These are phyloP conservation scores for Ottelia alismoides DNA, from an alignment of 106 monocot genomes.

Conservation along the genomic window DNA sequence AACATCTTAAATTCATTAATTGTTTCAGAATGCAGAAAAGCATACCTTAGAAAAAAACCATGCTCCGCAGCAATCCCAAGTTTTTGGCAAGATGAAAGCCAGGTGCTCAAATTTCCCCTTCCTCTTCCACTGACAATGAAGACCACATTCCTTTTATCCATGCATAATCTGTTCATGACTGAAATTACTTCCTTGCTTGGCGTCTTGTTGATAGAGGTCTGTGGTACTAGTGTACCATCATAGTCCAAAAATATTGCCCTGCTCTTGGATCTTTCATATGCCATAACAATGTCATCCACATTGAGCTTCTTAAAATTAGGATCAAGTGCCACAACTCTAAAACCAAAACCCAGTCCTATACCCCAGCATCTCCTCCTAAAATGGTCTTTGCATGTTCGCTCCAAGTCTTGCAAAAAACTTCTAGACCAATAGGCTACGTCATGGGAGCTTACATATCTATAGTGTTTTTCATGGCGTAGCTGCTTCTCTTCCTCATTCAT, in stretches of 20 bases:
- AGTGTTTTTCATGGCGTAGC: slow-evolving; percentile 63
- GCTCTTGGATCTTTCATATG: slow-evolving; percentile 33
- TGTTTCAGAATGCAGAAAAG: neutral
- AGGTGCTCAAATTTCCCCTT: slow-evolving; percentile 32
- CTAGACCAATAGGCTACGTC: slow-evolving; percentile 59
- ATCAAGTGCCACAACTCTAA: slow-evolving; percentile 58
- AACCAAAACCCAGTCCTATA: slow-evolving; percentile 62
- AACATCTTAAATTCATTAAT: too few relatives aligned
- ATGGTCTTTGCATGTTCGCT: slow-evolving; percentile 61
- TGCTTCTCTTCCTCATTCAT: slow-evolving; percentile 38
- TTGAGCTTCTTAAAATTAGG: slow-evolving; percentile 56
- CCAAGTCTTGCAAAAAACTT: slow-evolving; percentile 53
- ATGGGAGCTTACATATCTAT: slow-evolving; percentile 50
- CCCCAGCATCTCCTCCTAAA: slow-evolving; percentile 57
- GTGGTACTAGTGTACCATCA: slow-evolving; percentile 54
- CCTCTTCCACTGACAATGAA: slow-evolving; percentile 63
- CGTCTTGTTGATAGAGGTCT: slow-evolving; percentile 29
- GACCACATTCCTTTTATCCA: slow-evolving; percentile 47
- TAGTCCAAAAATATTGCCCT: slow-evolving; percentile 64
- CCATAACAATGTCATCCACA: slow-evolving; percentile 31
- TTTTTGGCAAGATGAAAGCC: slow-evolving; percentile 49
- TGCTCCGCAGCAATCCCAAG: slow-evolving; percentile 76
- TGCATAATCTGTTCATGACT: slow-evolving; percentile 33
- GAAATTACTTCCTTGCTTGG: slow-evolving; percentile 32
- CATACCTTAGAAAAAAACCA: slow-evolving; percentile 56